Evolutionary conservation across 805 yeast species (phyloP).

Genomic region (Cyberlindnera veronae): DNA sequence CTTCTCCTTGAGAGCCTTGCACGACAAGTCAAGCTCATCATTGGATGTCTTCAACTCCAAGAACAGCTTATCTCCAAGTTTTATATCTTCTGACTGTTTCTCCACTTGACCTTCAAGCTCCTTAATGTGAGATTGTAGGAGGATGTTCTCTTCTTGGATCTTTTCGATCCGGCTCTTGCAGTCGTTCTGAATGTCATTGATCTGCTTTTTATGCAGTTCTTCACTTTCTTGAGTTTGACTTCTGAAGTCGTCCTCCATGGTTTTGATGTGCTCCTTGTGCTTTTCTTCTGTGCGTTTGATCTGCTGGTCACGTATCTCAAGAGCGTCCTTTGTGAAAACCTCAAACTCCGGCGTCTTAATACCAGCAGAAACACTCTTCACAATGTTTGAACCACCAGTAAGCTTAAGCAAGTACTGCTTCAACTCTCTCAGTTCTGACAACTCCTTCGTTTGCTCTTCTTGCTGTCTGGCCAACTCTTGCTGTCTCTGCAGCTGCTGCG

Average conservation of each 20-base stretch:
- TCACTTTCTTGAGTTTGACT: not conserved
- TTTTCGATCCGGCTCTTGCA: too few relatives aligned
- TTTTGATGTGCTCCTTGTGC: not conserved
- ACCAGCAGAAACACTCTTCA: not conserved
- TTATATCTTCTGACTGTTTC: not conserved
- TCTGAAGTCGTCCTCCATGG: not conserved
- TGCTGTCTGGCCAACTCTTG: conserved; percentile 1
- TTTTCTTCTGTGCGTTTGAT: not conserved
- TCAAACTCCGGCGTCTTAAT: conserved; percentile 1
- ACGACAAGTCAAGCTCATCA: not conserved
- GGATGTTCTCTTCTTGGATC: too few relatives aligned
- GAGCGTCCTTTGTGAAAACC: not conserved
- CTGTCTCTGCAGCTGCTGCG: conserved; percentile 4
- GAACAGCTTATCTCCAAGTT: not conserved
- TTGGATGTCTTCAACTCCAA: not conserved
- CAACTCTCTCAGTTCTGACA: conserved; percentile 21
- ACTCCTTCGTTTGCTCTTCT: conserved; percentile 7
- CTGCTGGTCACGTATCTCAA: not conserved
- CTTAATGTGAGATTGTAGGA: too few relatives aligned
- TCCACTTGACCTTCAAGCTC: too few relatives aligned
- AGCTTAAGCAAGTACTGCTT: conserved; percentile 13
- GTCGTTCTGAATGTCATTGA: too few relatives aligned
- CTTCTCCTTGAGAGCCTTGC: not conserved
- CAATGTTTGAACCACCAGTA: conserved; percentile 12
- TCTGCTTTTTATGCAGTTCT: not conserved